Evolutionary conservation across 371 early-diverging fungal genomes (phyloP), one percentile per base, ranked within the genome.

Genomic region (Phascolomyces articulosus): DNA sequence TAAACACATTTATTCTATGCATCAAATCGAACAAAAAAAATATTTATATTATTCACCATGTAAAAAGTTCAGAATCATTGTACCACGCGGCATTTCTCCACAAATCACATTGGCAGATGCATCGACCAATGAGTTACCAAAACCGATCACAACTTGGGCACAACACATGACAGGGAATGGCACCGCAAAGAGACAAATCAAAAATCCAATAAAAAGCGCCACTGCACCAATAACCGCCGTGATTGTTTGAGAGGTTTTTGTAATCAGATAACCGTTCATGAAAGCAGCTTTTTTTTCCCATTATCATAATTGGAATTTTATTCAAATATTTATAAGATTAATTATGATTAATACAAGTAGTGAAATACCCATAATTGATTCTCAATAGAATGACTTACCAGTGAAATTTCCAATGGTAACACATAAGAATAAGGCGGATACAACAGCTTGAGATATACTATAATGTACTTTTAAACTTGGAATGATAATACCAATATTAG

Each of bases 151-250:
- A 13, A 64, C 24, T 8, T 65, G 62, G 8, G 67, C 62, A 26
- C 58, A 40, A 27, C 68, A 64, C 63, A 67, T 65, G 48, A 51
- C 68, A 3, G 68, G 68, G 24, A 74, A 74, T 0, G 74, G 74
- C 2, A 70, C 62, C 1, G 65, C 63, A 27, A 65, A 64, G 1
- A 67, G 44, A 23, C 63, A 18, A 31, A 55, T 61, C 23, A 68
- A 55, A 15, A 68, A 20, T 9, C 65, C 40, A 20, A 49, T 26
- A 49, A 49, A 49, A 21, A 69, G 20, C 8, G 58, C 56, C 1
- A 40, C 4, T 0, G 65, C 38, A 11, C 74, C 74, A 27, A 74
- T 38, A 27, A 60, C 38, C 2, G 65, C 49, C 1, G 74, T 64
- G 0, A 40, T 60, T 3, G 59, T 49, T 60, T 70, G 68, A 1